A percentile compares a stretch with the other conserved stretches of the same genome.
phyloP scores from a whole-genome alignment of 306 rosid species.

The Mimosa pudica region DNA sequence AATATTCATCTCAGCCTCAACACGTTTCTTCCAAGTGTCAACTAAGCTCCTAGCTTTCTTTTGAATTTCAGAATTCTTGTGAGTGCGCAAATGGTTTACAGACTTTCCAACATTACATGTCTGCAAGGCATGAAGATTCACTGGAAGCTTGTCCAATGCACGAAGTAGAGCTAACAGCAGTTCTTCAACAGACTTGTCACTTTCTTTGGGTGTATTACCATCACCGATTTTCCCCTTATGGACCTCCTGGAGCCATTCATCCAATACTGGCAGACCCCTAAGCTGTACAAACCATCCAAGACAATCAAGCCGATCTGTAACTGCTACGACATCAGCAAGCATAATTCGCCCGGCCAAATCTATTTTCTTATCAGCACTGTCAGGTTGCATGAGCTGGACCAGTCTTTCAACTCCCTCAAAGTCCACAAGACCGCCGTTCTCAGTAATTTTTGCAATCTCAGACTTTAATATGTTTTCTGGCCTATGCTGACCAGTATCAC shows the following conservation, averaged over 20 bases:
- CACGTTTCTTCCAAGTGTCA: conserved; percentile 94
- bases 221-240: conserved; percentile 82
- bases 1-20: conserved; percentile 86
- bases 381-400: conserved; percentile 80
- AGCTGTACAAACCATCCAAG: conserved; percentile 74
- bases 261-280: conserved; percentile 73
- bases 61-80: conserved; percentile 85
- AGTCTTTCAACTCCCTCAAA: conserved; percentile 73
- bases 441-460: conserved; percentile 81
- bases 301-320: conserved; percentile 74
- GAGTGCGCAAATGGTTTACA: conserved; percentile 75
- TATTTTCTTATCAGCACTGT: conserved; percentile 64
- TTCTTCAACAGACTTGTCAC: conserved; percentile 81
- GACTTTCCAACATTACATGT: conserved; percentile 89
- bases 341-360: conserved; percentile 74
- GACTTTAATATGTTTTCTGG: conserved; percentile 62
- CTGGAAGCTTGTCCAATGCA: conserved; percentile 91
- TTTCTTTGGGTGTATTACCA: conserved; percentile 54
- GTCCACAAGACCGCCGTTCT: conserved; percentile 83
- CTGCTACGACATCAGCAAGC: conserved; percentile 79
- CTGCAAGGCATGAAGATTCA: conserved; percentile 78
- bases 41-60: conserved; percentile 84
- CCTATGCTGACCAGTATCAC: conserved; percentile 66
- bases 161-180: conserved; percentile 80
- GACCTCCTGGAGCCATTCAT: conserved; percentile 93